phyloP scores from a whole-genome alignment of 2,329 filamentous ascomycete species.

The Exserohilum rostratum region DNA sequence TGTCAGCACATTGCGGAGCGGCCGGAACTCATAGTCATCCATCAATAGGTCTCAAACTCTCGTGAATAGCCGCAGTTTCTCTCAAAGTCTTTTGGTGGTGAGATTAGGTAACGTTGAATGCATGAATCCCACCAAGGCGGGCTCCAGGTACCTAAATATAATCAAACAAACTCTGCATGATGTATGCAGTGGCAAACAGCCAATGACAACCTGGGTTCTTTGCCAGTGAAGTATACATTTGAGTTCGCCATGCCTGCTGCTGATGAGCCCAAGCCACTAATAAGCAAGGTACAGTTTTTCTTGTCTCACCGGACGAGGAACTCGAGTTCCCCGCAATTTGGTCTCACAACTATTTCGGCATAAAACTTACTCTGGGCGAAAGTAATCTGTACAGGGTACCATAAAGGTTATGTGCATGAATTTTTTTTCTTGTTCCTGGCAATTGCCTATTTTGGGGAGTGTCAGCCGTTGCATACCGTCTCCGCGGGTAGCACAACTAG shows the following conservation, averaged over 20 bases:
- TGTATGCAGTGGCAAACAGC: background rate
- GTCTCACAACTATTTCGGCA: background rate
- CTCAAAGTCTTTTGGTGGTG: background rate
- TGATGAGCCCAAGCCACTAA: slow-evolving; percentile 1
- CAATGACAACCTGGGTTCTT: background rate
- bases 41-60: background rate
- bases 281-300: slow-evolving; percentile 5
- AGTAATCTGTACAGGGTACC: background rate
- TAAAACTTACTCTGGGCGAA: background rate
- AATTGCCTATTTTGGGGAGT: background rate
- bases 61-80: background rate
- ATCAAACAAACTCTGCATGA: background rate
- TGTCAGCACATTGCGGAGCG: slow-evolving; percentile 38
- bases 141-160: background rate
- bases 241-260: background rate
- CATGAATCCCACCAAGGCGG: background rate
- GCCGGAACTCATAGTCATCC: slow-evolving; percentile 9
- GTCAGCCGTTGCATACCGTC: background rate
- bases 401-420: background rate
- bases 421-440: background rate
- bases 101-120: background rate
- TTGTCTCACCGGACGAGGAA: background rate
- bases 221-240: background rate
- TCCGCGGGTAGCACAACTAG: background rate
- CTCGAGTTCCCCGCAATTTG: slow-evolving; percentile 8